Evolutionary conservation across 352 stramenopile species (phyloP).

Genomic region (Phytophthora idaei): DNA sequence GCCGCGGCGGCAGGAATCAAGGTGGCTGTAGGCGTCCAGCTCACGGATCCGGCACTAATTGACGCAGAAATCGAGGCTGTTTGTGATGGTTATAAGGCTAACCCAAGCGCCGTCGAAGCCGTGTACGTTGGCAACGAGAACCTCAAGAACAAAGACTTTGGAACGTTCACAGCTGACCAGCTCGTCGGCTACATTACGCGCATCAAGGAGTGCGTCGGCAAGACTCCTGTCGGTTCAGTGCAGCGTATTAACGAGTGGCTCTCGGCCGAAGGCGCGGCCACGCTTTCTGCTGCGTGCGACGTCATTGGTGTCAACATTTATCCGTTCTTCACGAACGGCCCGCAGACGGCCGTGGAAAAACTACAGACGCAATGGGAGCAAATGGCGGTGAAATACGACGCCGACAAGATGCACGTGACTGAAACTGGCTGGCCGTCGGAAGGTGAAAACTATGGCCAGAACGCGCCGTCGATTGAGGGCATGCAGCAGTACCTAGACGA

Average conservation of each 20-base stretch:
- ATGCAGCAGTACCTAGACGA: slow-evolving; percentile 55
- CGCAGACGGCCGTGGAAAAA: slow-evolving; percentile 53
- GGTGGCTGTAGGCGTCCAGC: slow-evolving; percentile 71
- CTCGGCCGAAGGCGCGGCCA: slow-evolving; percentile 26
- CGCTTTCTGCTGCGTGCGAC: slow-evolving; percentile 37
- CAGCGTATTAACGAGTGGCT: slow-evolving; percentile 82
- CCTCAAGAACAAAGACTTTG: slow-evolving; percentile 63
- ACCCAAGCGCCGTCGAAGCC: slow-evolving; percentile 51
- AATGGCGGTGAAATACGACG: slow-evolving; percentile 49
- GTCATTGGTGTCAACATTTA: slow-evolving; percentile 76
- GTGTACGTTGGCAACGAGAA: slow-evolving; percentile 85
- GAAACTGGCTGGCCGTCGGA: slow-evolving; percentile 71
- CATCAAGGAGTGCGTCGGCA: slow-evolving; percentile 57
- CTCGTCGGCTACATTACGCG: slow-evolving; percentile 59
- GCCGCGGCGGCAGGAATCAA: slow-evolving; percentile 58
- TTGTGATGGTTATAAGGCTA: slow-evolving; percentile 48
- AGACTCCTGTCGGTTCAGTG: slow-evolving; percentile 63
- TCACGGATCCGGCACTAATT: slow-evolving; percentile 49
- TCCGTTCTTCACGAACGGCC: slow-evolving; percentile 67
- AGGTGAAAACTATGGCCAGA: slow-evolving; percentile 39
- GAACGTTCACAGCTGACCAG: slow-evolving; percentile 39
- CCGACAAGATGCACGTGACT: slow-evolving; percentile 52
- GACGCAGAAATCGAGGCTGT: slow-evolving; percentile 67
- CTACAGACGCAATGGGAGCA: slow-evolving; percentile 59
- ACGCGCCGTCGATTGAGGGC: slow-evolving; percentile 41